Base-by-base conservation (phyloP, 345 rosid species). In the Excoecaria cochinchinensis region DNA sequence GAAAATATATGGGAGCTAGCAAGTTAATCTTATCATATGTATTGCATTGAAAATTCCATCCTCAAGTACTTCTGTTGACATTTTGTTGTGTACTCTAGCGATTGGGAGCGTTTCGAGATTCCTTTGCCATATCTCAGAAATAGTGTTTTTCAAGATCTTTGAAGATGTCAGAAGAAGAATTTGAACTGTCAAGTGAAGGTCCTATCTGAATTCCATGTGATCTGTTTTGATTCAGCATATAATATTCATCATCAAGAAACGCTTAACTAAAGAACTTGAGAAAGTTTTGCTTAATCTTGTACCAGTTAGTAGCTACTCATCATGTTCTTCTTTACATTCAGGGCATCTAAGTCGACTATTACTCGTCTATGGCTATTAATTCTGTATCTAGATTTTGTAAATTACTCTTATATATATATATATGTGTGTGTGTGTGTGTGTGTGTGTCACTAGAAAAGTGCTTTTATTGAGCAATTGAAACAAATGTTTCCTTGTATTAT, bases 81-180 rank as follows among this genome's bases (percentile, higher is more conserved):
- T 31, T 78, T 78, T 46, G 69, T 67, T 19, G 64, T 67, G 3
- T 67, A 78, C 75, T 72, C 68, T 0, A 25, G 44, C 2, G 77
- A 78, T 16, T 36, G 22, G 17, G 50, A 19, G 12, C 25, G 69
- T 0, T 78, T 72, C 39, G 46, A 17, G 19, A n/a, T 78, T n/a
- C 73, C 77, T 22, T 66, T 73, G 16, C 6, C 47, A 60, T 73
- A 36, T 57, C 59, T 78, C 44, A 50, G 39, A n/a, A 16, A 15
- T 21, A 5, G 58, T 3, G 17, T 72, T 6, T 12, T 58, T 13
- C 25, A 15, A 68, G 38, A 67, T 61, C 58, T 78, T 2, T 78
- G 16, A 59, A 14, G 46, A 9, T 78, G 46, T 13, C 77, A 3
- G 69, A 67, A 67, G 77, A 73, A 36, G 81, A 67, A 17, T 78